Base-by-base conservation (phyloP, 441 rosid species). In the Bocquillonia castaneifolia region DNA sequence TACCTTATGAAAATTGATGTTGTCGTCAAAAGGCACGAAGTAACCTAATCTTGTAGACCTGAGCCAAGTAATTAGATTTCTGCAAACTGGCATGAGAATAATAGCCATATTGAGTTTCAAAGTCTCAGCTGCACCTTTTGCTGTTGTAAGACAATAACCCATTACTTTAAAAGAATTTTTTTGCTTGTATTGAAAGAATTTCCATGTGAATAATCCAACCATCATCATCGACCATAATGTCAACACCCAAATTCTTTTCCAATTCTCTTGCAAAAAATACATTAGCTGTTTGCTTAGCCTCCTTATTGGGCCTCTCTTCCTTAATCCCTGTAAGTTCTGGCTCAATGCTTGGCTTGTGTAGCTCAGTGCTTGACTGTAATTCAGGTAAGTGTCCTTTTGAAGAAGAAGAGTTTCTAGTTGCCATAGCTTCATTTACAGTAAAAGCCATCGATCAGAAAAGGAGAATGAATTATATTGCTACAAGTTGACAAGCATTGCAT, bases 81-180 rank as follows among this genome's bases (percentile, higher is more conserved):
- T 81, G 77, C 99, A 95, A 3, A 92, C 98, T 0, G 99, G 98
- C 57, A 95, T 72, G 15, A 95, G 87, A 70, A 95, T 80, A 1
- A 95, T 82, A 73, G 99, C 99, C 99, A 95, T 92, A 72, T 95
- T 95, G 79, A 95, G 82, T 80, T 95, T 95, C 69, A 95, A 85
- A 36, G 96, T 95, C 85, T 95, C 99, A 0, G 96, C 99, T 31
- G 98, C 93, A 14, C 99, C 99, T 83, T 95, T 95, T 26, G 99
- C 97, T 15, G 92, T 85, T 13, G 83, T 72, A 60, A 95, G 71
- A 73, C 99, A 95, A 67, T 95, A 87, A 47, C 99, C 97, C 98
- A 90, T 90, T 20, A 90, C 95, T 0, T 79, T 76, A 50, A 84
- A 95, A 17, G 93, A 91, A 6, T 84, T 82, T 77, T 52, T 92